These are phyloP conservation scores for Euryodendron excelsum DNA, from an alignment of 148 eudicot genomes.

Conservation along the genomic window DNA sequence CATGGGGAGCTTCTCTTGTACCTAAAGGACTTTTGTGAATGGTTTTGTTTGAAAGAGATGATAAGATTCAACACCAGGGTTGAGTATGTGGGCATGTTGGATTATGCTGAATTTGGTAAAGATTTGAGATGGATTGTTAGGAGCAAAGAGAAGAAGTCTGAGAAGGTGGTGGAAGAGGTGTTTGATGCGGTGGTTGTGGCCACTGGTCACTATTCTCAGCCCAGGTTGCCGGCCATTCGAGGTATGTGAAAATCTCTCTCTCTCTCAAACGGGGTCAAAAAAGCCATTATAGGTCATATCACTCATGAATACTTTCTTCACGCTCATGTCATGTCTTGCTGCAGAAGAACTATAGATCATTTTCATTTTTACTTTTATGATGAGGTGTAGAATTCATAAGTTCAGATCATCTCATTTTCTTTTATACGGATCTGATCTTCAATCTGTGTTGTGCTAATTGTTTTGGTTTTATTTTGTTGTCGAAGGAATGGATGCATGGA, in stretches of 20 bases:
- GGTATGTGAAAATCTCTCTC: conserved; percentile 35
- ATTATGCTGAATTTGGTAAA: conserved; percentile 34
- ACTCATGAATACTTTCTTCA: no score
- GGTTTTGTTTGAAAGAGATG: conserved; percentile 58
- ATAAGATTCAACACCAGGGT: conserved; percentile 73
- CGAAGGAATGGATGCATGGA: conserved; percentile 71
- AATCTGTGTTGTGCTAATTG: neutral
- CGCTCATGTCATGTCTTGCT: no score
- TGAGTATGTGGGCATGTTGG: conserved; percentile 60
- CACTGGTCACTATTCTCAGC: conserved; percentile 75
- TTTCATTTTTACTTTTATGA: no score
- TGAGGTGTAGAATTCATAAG: no score
- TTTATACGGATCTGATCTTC: neutral
- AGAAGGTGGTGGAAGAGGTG: conserved; percentile 60
- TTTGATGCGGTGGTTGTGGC: conserved; percentile 85
- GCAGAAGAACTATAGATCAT: no score
- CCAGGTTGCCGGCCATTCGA: conserved; percentile 65
- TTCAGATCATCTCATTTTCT: neutral
- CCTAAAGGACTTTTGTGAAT: conserved; percentile 63
- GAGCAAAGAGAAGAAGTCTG: conserved; percentile 38
- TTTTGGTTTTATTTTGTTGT: conserved; percentile 5
- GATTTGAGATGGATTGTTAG: conserved; percentile 64
- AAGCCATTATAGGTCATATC: neutral
- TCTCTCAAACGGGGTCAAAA: neutral
- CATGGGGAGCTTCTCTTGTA: conserved; percentile 60